Base-by-base conservation (phyloP, 1,284 basidiomycete species). In the Sphaerobolus stellatus region DNA sequence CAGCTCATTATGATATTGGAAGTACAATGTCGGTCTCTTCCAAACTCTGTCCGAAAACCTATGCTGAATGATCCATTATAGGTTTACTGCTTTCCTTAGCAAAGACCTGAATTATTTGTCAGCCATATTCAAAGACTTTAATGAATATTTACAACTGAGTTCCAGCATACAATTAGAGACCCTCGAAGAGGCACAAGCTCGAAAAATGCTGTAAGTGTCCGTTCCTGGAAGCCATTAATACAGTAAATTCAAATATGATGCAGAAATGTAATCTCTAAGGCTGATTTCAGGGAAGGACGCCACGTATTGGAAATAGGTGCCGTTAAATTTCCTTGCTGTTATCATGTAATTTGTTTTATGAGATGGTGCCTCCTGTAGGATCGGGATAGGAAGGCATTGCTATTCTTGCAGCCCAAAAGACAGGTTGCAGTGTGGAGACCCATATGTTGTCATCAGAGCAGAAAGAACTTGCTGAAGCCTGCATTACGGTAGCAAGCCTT, bases 401-500 rank as follows among this genome's bases (percentile, higher is more conserved):
- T 11, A 48, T 48, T 29, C 14, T 48, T 8, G 25, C 45, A 3
- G 45, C 30, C 13, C 25, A 48, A 18, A 3, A 27, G 25, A 48
- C 45, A 48, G 87, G 85, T 9, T 92, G 90, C 68, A 86, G 86
- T 62, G 90, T 95, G 44, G 93, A 96, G 69, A 91, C 89, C 7
- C 75, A 95, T 61, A 96, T 93, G 11, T 77, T 96, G 28, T 93
- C 91, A 5, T 72, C 85, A 47, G 89, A 95, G 70, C 92, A 96
- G 70, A 94, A 94, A 67, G 75, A 75, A 34, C 81, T 95, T 31
- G 93, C 92, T 8, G 92, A 94, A 64, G 87, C 90, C 64, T 81
- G 92, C 47, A 83, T 94, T 66, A 79, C 71, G 51, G 80, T 74
- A 14, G 87, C 88, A 2, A 92, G 88, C 27, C 74, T 94, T 36